These are phyloP conservation scores for Sparassis latifolia DNA, from an alignment of 1,284 basidiomycete genomes.

Conservation along the genomic window DNA sequence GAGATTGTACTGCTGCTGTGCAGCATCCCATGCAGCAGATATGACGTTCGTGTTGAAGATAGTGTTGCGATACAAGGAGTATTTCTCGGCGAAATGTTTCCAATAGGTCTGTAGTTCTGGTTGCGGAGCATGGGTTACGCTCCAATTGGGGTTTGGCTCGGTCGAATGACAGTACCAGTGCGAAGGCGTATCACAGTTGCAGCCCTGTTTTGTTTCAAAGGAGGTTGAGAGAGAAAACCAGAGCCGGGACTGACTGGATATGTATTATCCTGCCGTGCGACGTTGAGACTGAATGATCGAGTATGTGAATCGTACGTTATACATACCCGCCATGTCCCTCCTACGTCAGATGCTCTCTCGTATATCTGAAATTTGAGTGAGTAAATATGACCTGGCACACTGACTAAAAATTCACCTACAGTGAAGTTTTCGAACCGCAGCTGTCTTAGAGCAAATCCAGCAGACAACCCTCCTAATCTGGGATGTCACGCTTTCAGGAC, in stretches of 20 bases:
- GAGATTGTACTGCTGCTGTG: conserved; percentile 28
- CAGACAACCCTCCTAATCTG: conserved; percentile 19
- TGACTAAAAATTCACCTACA: conserved; percentile 9
- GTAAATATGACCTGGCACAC: neutral
- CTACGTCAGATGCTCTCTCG: conserved; percentile 25
- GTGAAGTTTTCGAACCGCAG: conserved; percentile 20
- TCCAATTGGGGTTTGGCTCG: conserved; percentile 28
- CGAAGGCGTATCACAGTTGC: conserved; percentile 21
- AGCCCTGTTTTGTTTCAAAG: conserved; percentile 10
- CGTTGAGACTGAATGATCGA: neutral
- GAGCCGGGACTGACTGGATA: conserved; percentile 20
- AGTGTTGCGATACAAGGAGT: conserved; percentile 17
- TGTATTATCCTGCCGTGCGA: conserved; percentile 19
- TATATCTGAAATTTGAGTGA: conserved; percentile 21
- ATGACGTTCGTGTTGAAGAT: conserved; percentile 29
- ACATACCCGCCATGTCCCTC: conserved; percentile 32
- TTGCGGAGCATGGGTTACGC: conserved; percentile 18
- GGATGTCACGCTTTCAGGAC: neutral
- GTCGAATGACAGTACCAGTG: conserved; percentile 29
- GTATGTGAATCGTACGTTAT: neutral
- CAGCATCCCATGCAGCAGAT: conserved; percentile 34
- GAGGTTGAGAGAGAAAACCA: neutral
- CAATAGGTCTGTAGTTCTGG: conserved; percentile 29
- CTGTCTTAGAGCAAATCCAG: conserved; percentile 18
- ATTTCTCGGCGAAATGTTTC: conserved; percentile 19